These are phyloP conservation scores for Magnaporthiopsis incrustans DNA, from an alignment of 2,329 filamentous ascomycete genomes.

Conservation along the genomic window DNA sequence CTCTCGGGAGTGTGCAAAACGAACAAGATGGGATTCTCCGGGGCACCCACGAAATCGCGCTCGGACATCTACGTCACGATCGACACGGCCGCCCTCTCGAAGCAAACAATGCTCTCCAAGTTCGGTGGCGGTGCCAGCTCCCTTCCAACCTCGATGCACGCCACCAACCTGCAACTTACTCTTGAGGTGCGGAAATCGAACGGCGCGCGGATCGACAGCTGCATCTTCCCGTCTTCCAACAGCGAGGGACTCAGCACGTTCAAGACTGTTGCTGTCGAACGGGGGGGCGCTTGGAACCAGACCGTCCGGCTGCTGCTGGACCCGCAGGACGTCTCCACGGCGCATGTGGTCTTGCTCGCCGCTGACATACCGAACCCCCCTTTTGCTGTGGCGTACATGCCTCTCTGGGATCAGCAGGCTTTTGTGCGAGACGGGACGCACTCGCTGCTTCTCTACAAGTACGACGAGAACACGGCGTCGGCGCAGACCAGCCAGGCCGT, in stretches of 20 bases:
- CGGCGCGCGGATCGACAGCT: slow-evolving; percentile 78
- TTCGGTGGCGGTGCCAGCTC: slow-evolving; percentile 67
- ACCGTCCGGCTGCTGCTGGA: slow-evolving; percentile 75
- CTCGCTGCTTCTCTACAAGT: slow-evolving; percentile 74
- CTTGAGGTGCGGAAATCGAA: slow-evolving; percentile 75
- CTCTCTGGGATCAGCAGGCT: slow-evolving; percentile 84
- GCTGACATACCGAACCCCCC: slow-evolving; percentile 80
- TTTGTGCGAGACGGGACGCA: slow-evolving; percentile 84
- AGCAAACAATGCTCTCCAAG: slow-evolving; percentile 63
- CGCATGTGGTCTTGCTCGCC: slow-evolving; percentile 84
- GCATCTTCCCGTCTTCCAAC: slow-evolving; percentile 82
- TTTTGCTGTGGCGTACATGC: slow-evolving; percentile 88
- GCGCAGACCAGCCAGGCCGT: slow-evolving; percentile 46
- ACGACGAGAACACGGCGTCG: slow-evolving; percentile 81
- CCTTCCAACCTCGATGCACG: slow-evolving; percentile 50
- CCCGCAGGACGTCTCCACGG: slow-evolving; percentile 69
- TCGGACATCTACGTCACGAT: slow-evolving; percentile 95
- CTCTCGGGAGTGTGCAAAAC: slow-evolving; percentile 76
- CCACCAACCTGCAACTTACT: slow-evolving; percentile 76
- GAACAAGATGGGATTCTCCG: slow-evolving; percentile 86
- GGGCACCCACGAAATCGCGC: slow-evolving; percentile 76
- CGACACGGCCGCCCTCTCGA: slow-evolving; percentile 67
- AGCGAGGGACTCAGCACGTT: slow-evolving; percentile 72
- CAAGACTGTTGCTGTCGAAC: slow-evolving; percentile 73
- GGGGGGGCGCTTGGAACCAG: slow-evolving; percentile 79